These are phyloP conservation scores for Kickxella alabastrina DNA, from an alignment of 192 early-diverging fungal species.

Conservation along the genomic window DNA sequence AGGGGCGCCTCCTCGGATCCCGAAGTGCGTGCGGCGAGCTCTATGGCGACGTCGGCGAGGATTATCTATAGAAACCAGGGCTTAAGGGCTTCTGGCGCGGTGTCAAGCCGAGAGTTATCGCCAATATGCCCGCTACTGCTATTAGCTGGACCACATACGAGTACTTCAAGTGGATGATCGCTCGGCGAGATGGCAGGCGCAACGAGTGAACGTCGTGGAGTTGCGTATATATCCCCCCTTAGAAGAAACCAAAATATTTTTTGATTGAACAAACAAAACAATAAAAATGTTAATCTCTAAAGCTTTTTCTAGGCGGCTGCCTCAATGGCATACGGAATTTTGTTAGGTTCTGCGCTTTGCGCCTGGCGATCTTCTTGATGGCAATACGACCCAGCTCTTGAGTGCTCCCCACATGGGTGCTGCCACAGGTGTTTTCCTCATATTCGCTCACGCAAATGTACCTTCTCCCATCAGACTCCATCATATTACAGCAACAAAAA, in stretches of 20 bases:
- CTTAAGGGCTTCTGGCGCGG: conserved; percentile 75
- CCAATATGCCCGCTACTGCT: conserved; percentile 89
- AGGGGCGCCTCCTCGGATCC: conserved; percentile 71
- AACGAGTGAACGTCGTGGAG: too few relatives aligned
- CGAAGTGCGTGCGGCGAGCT: conserved; percentile 65
- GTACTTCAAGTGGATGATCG: conserved; percentile 74
- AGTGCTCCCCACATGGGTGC: conserved; percentile 21
- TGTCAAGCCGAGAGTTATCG: conserved; percentile 75
- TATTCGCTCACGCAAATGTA: conserved; percentile 11
- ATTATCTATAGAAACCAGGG: conserved; percentile 76
- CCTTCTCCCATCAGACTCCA: not conserved
- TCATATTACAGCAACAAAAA: too few relatives aligned
- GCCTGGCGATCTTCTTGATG: conserved; percentile 19
- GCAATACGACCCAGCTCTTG: conserved; percentile 8
- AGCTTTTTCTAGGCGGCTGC: not conserved
- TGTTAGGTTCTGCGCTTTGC: conserved; percentile 11
- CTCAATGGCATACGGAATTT: conserved; percentile 18
- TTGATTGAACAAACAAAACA: too few relatives aligned
- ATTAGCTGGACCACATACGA: conserved; percentile 94
- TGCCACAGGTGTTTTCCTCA: conserved; percentile 19
- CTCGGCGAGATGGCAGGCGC: conserved; percentile 25
- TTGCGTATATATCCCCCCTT: too few relatives aligned
- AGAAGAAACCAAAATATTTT: not conserved
- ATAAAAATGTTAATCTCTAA: too few relatives aligned
- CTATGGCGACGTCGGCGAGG: conserved; percentile 63